Evolutionary conservation across 1,139 yeast species (phyloP).

Genomic region (Geotrichum carabidarum): DNA sequence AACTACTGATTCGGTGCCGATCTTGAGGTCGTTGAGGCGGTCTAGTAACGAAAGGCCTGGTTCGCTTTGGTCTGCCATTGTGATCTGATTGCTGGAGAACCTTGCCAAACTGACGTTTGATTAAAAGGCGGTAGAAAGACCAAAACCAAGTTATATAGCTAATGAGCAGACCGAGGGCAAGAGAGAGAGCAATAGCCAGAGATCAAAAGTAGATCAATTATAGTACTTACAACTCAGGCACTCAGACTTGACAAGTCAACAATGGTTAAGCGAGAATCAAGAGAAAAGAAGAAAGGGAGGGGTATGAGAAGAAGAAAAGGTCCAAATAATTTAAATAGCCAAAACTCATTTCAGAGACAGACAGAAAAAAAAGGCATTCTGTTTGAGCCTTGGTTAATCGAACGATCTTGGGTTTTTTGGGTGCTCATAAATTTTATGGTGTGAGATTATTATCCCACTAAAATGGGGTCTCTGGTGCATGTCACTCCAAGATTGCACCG

Average conservation of each 20-base stretch:
- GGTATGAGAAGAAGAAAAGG: not conserved
- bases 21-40: slow-evolving; percentile 23
- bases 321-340: too few species aligned
- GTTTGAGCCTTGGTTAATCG: too few species aligned
- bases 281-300: not conserved
- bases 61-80: slow-evolving; percentile 7
- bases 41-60: slow-evolving; percentile 20
- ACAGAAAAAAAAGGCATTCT: too few species aligned
- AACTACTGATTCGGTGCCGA: slow-evolving; percentile 25
- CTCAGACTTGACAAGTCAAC: not conserved
- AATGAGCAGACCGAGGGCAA: too few species aligned
- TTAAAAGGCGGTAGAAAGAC: too few species aligned
- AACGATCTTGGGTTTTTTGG: not conserved
- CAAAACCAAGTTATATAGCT: too few species aligned
- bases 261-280: not conserved
- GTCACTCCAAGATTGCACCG: too few species aligned
- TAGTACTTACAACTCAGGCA: slow-evolving; percentile 1
- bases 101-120: too few species aligned
- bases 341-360: too few species aligned
- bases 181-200: too few species aligned
- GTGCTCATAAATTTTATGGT: not conserved
- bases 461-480: not conserved
- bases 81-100: not conserved
- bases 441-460: not conserved
- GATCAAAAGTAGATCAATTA: too few species aligned